A percentile compares a stretch with the other conserved stretches of the same genome.
phyloP scores from a whole-genome alignment of 495 filamentous ascomycete genomes.

The Letharia lupina region DNA sequence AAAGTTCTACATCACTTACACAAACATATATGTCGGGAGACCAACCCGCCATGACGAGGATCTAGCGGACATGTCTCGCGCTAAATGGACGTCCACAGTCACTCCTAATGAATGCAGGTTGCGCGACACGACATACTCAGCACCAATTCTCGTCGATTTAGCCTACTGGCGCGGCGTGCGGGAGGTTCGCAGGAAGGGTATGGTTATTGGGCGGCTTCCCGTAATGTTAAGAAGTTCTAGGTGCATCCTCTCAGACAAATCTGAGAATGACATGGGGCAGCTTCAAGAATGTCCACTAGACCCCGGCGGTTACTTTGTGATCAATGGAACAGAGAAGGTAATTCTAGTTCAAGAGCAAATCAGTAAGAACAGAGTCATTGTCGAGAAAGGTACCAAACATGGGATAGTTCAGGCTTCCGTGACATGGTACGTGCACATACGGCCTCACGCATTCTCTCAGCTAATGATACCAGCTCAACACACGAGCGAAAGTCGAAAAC shows the following conservation, averaged over 20 bases:
- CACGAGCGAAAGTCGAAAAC: conserved; percentile 96
- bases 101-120: conserved; percentile 93
- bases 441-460: not conserved
- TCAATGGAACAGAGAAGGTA: conserved; percentile 96
- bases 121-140: conserved; percentile 91
- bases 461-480: conserved; percentile 60
- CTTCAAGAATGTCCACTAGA: conserved; percentile 93
- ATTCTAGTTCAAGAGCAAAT: conserved; percentile 97
- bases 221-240: conserved; percentile 95
- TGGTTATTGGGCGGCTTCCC: conserved; percentile 81
- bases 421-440: conserved; percentile 46
- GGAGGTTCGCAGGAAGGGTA: conserved; percentile 56
- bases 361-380: conserved; percentile 97
- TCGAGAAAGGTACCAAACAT: conserved; percentile 84
- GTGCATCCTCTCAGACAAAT: conserved; percentile 72
- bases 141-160: conserved; percentile 83
- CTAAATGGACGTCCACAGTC: conserved; percentile 40
- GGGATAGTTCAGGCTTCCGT: conserved; percentile 91
- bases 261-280: conserved; percentile 71
- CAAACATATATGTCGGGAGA: conserved; percentile 72
- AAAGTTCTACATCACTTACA: conserved; percentile 74
- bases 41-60: conserved; percentile 72
- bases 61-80: conserved; percentile 30
- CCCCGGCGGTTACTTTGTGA: conserved; percentile 94
- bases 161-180: conserved; percentile 70